Conservation (phyloP, 495 filamentous ascomycete species). For the Pseudoneurospora amorphoporcata region DNA sequence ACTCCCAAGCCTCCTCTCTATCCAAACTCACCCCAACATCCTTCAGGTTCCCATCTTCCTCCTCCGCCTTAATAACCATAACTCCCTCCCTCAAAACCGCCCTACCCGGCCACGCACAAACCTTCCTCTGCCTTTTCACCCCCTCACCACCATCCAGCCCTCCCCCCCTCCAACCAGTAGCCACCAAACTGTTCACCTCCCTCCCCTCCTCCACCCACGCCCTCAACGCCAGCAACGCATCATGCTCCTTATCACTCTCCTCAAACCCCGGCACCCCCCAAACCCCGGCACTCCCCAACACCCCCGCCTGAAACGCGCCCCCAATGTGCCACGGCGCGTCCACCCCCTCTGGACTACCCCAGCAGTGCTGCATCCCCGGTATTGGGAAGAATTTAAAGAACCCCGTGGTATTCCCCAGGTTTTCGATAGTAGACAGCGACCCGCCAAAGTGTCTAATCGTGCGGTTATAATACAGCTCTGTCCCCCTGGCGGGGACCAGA, state of each 20-base stretch:
- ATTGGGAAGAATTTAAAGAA: constrained; percentile 34
- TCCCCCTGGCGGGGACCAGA: constrained; percentile 34
- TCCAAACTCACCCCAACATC: not conserved
- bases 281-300: constrained; percentile 9
- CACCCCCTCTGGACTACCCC: constrained; percentile 15
- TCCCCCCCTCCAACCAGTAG: constrained; percentile 32
- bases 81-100: constrained; percentile 11
- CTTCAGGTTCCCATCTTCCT: too few species aligned
- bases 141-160: constrained; percentile 18
- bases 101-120: constrained; percentile 36
- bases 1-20: not conserved
- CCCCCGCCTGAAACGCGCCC: constrained; percentile 25
- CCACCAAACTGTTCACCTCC: constrained; percentile 31
- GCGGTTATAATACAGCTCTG: constrained; percentile 33
- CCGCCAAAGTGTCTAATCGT: constrained; percentile 18
- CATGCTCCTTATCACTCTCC: constrained; percentile 30
- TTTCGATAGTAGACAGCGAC: constrained; percentile 1
- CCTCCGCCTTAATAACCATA: not conserved
- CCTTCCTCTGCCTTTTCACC: constrained; percentile 30
- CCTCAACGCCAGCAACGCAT: constrained; percentile 40
- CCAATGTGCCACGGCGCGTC: constrained; percentile 39
- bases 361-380: constrained; percentile 36
- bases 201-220: constrained; percentile 41
- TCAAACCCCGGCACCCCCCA: constrained; percentile 30
- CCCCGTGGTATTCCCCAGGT: not conserved